Evolutionary conservation across 83 land plant species (phyloP).

Genomic region (Picea mariana): DNA sequence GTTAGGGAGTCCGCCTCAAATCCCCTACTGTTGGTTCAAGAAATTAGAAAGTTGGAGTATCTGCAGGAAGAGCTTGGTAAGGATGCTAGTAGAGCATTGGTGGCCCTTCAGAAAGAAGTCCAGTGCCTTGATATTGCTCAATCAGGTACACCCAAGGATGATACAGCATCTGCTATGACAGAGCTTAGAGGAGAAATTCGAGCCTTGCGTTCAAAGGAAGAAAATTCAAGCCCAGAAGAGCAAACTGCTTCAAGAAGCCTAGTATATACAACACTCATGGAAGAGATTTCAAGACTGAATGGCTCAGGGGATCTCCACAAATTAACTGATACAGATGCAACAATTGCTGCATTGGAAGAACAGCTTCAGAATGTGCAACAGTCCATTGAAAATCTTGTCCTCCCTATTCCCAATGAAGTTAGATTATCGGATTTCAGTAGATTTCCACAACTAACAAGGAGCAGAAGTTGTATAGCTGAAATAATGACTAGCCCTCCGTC

Average conservation of each 20-base stretch:
- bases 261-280: slow-evolving; percentile 11
- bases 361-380: slow-evolving; percentile 44
- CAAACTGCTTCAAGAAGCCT: background rate
- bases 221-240: background rate
- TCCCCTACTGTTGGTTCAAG: slow-evolving; percentile 33
- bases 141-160: slow-evolving; percentile 37
- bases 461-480: slow-evolving; percentile 45
- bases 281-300: slow-evolving; percentile 24
- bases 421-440: slow-evolving; percentile 4
- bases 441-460: slow-evolving; percentile 25
- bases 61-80: slow-evolving; percentile 49
- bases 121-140: slow-evolving; percentile 76
- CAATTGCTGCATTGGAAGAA: slow-evolving; percentile 42
- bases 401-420: slow-evolving; percentile 20
- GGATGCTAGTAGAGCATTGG: slow-evolving; percentile 60
- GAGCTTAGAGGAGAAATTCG: slow-evolving; percentile 45
- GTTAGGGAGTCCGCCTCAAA: slow-evolving; percentile 20
- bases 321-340: slow-evolving; percentile 30
- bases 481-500: slow-evolving; percentile 21
- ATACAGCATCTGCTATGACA: slow-evolving; percentile 31
- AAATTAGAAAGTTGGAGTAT: slow-evolving; percentile 35
- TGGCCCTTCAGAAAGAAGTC: slow-evolving; percentile 85
- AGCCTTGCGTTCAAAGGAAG: background rate
- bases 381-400: slow-evolving; percentile 40
- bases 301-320: slow-evolving; percentile 5